Conservation (phyloP, 768 basidiomycete genomes). For the Termitomyces sp. region DNA sequence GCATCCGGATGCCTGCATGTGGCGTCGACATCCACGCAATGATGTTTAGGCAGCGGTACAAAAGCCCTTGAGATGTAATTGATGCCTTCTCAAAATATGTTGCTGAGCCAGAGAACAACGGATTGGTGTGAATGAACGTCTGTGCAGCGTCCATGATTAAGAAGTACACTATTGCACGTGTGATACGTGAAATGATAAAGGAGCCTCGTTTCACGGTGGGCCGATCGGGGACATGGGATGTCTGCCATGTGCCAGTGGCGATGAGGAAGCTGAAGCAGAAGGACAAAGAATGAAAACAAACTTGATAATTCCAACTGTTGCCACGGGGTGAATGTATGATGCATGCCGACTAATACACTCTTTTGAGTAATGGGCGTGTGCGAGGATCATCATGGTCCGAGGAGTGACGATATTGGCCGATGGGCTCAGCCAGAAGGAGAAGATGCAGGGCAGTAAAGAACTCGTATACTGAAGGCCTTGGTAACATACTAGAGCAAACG, state of each 20-base stretch:
- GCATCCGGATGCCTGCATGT: conserved; percentile 6
- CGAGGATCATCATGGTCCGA: conserved; percentile 10
- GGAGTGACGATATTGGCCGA: conserved; percentile 13
- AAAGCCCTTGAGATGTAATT: conserved; percentile 15
- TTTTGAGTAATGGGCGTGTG: conserved; percentile 6
- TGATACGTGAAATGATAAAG: conserved; percentile 9
- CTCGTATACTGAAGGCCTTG: conserved; percentile 9
- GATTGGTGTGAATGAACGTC: conserved; percentile 14
- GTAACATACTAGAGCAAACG: neutral
- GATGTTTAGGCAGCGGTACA: conserved; percentile 6
- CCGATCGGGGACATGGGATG: neutral
- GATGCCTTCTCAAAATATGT: conserved; percentile 2
- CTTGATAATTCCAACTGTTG: conserved; percentile 19
- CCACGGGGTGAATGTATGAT: conserved; percentile 14
- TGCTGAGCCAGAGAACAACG: conserved; percentile 8
- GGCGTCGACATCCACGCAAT: conserved; percentile 2
- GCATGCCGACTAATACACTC: conserved; percentile 15
- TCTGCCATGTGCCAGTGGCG: neutral
- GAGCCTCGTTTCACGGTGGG: neutral
- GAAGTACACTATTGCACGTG: conserved; percentile 12
- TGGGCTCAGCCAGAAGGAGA: conserved; percentile 14
- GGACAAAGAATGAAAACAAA: neutral
- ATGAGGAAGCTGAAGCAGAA: neutral
- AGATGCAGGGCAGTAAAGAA: conserved; percentile 18
- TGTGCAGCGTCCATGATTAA: conserved; percentile 17